A percentile compares a stretch with the other conserved stretches of the same genome.
Evolutionary conservation across 2,329 filamentous ascomycete genomes (phyloP).

Genomic region (Monosporascus sp.): DNA sequence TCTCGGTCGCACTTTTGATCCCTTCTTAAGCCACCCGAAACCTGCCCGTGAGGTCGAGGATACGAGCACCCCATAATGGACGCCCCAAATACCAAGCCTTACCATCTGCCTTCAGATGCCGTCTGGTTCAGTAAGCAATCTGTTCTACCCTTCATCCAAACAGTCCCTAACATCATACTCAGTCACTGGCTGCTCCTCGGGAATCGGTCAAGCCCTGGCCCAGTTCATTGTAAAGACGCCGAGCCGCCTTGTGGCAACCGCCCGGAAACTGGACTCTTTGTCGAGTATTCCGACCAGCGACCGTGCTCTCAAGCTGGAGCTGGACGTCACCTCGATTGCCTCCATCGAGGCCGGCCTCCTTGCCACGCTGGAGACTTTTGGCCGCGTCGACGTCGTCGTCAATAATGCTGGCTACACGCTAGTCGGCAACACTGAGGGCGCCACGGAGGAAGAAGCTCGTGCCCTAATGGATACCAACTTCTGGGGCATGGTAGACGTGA

Average conservation of each 20-base stretch:
- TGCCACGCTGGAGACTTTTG: conserved; percentile 26
- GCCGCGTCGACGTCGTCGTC: conserved; percentile 28
- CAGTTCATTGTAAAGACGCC: conserved; percentile 15
- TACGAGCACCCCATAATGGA: conserved; percentile 5
- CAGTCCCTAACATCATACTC: not conserved
- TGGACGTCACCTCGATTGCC: conserved; percentile 40
- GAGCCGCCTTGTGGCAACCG: conserved; percentile 22
- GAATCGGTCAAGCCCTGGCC: conserved; percentile 21
- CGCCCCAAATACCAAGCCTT: conserved; percentile 12
- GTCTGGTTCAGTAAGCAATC: conserved; percentile 22
- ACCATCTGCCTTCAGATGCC: conserved; percentile 18
- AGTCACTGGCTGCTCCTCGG: conserved; percentile 25
- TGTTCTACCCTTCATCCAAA: not conserved
- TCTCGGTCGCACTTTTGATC: no score
- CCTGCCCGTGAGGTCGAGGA: no score
- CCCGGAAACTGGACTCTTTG: conserved; percentile 35
- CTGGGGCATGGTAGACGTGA: conserved; percentile 35
- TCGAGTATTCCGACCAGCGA: conserved; percentile 31
- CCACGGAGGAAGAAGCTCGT: conserved; percentile 26
- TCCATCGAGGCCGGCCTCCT: conserved; percentile 31
- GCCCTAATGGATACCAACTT: conserved; percentile 37
- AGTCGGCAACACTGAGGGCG: conserved; percentile 24
- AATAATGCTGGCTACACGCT: conserved; percentile 28
- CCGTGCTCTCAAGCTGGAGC: conserved; percentile 35
- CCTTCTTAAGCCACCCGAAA: no score